phyloP scores from a whole-genome alignment of 78 protist genomes.

The Monosiga brevicollis region DNA sequence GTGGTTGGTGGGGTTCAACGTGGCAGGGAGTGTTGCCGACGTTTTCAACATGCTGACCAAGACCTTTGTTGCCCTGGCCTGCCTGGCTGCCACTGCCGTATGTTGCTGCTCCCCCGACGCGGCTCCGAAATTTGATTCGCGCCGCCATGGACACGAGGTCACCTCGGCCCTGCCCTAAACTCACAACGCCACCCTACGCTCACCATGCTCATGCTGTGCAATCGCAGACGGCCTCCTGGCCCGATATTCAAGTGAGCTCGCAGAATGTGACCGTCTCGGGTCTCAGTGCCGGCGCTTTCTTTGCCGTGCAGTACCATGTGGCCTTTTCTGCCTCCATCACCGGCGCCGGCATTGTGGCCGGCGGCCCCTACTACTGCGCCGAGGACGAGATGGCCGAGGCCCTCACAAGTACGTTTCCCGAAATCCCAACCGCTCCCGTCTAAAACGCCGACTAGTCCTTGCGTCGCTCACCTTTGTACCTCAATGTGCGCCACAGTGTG shows the following conservation, averaged over 20 bases:
- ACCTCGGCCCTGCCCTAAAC: not conserved
- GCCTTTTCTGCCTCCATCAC: slow-evolving; percentile 7
- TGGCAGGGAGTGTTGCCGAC: too few species aligned
- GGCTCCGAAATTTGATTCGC: too few species aligned
- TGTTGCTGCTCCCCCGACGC: too few species aligned
- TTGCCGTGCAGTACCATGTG: slow-evolving; percentile 37
- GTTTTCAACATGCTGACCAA: too few species aligned
- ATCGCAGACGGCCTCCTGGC: not conserved
- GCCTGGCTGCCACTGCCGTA: too few species aligned
- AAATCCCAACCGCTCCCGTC: too few species aligned
- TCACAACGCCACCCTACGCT: not conserved
- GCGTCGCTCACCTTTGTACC: too few species aligned
- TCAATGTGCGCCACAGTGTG: too few species aligned
- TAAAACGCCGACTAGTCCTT: too few species aligned
- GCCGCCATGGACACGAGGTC: not conserved
- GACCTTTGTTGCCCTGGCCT: too few species aligned
- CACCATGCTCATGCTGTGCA: not conserved
- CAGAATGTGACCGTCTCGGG: not conserved
- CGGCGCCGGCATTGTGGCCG: slow-evolving; percentile 38
- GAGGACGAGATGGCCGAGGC: slow-evolving; percentile 3
- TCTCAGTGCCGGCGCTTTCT: not conserved
- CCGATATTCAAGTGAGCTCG: not conserved
- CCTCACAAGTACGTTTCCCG: too few species aligned
- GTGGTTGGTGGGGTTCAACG: too few species aligned
- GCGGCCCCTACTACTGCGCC: slow-evolving; percentile 39